Evolutionary conservation across 2,329 filamentous ascomycete species (phyloP), one percentile per base, ranked within the genome.

Genomic region (Aureobasidium sp.): DNA sequence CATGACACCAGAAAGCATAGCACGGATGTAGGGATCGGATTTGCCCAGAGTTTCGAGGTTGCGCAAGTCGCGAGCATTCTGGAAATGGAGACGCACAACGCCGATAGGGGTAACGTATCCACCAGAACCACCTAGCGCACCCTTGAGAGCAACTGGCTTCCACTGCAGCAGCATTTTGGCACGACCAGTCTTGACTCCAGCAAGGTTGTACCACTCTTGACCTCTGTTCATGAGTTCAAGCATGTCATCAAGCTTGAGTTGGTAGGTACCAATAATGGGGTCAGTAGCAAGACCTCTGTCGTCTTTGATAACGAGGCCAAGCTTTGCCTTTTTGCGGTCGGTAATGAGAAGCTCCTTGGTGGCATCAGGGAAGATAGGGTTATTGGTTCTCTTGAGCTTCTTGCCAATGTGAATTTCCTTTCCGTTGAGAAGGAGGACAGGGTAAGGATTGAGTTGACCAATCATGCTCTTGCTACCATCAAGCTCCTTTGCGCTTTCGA

Each of bases 31-130:
- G 0, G 96, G 94, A 78, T 99, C 97, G 1, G 96, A 98, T 80
- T 98, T 98, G 80, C 96, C 96, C 78, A 99, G 89, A 3, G 94
- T 93, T 80, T 99, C 96, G 62, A 98, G 87, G 77, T 99, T 99
- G 67, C 94, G 93, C 50, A 99, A 87, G 72, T 95, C 89, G 58
- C 86, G 88, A 36, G 94, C 96, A 73, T 88, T 90, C 81, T 93
- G 88, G 84, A 98, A 95, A 79, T 99, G 95, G 71, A 99, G 85
- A 69, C 96, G 91, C 90, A 98, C 93, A 27, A 99, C 94, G 80
- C 96, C 96, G 70, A 99, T 93, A 0, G 96, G 96, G 2, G 93
- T 95, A 67, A 97, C 86, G 78, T 99, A 99, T 65, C 96, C 96
- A 59, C 93, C 93, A 63, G 93, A 94, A 63, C 93, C 91, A 53